A percentile compares a stretch with the other conserved stretches of the same genome.
These are phyloP conservation scores for Linum lewisii DNA, from an alignment of 345 rosid genomes.

Conservation along the genomic window DNA sequence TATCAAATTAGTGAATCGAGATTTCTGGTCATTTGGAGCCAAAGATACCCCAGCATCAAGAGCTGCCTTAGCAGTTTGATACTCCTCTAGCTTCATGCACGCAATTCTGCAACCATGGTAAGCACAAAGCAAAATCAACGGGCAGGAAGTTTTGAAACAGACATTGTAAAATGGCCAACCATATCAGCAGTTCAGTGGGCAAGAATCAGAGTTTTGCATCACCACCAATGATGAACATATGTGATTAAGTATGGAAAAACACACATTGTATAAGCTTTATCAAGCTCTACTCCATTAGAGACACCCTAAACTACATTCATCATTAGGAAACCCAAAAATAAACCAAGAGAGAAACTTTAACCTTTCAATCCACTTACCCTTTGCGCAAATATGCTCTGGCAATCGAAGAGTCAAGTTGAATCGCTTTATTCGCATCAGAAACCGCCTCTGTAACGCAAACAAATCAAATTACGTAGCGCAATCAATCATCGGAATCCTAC, in stretches of 20 bases:
- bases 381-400: slow-evolving; percentile 77
- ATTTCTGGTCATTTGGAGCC: slow-evolving; percentile 33
- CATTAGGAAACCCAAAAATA: no score
- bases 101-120: slow-evolving; percentile 40
- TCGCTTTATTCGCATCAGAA: slow-evolving; percentile 68
- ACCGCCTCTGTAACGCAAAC: slow-evolving; percentile 56
- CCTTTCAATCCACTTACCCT: slow-evolving; percentile 38
- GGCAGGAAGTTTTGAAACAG: background rate
- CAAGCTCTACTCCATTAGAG: no score
- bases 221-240: no score
- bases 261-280: no score
- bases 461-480: background rate
- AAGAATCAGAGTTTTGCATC: background rate
- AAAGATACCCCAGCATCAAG: slow-evolving; percentile 55
- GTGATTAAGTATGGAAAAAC: no score
- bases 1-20: slow-evolving; percentile 52
- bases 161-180: no score
- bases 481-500: background rate
- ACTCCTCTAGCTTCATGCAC: slow-evolving; percentile 85
- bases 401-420: slow-evolving; percentile 58
- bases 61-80: slow-evolving; percentile 70
- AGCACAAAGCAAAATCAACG: background rate
- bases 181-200: no score
- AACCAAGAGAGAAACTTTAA: no score
- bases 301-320: no score